phyloP scores from a whole-genome alignment of 1,139 yeast species.

The Blastobotrys illinoisensis region DNA sequence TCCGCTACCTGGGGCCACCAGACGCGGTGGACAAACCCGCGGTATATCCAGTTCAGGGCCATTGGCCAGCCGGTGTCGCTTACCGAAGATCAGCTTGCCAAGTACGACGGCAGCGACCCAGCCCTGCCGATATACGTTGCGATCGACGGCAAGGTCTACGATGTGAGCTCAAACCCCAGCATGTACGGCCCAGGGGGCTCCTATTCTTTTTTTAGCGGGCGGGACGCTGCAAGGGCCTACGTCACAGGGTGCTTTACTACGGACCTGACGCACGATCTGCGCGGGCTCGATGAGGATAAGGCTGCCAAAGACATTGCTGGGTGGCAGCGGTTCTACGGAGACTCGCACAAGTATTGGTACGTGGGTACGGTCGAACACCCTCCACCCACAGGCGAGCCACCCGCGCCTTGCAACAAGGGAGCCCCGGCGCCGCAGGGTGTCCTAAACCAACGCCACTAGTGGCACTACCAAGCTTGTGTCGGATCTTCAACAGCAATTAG shows the following conservation, averaged over 20 bases:
- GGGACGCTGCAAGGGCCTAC: conserved; percentile 68
- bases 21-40: conserved; percentile 47
- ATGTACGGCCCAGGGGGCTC: conserved; percentile 65
- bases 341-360: conserved; percentile 52
- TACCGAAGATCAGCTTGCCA: conserved; percentile 45
- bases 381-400: conserved; percentile 35
- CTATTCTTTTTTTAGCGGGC: conserved; percentile 58
- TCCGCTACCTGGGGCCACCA: conserved; percentile 39
- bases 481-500: neutral
- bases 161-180: conserved; percentile 50
- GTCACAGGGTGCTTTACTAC: conserved; percentile 69
- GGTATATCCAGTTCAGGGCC: conserved; percentile 35
- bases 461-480: neutral
- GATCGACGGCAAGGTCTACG: conserved; percentile 63
- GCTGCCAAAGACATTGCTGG: conserved; percentile 29
- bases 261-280: conserved; percentile 57
- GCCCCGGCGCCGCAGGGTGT: conserved; percentile 16
- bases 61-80: conserved; percentile 32
- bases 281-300: conserved; percentile 47
- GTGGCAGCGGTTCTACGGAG: conserved; percentile 53
- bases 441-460: neutral
- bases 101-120: conserved; percentile 49
- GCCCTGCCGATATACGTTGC: conserved; percentile 57
- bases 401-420: conserved; percentile 30
- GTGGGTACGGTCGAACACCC: conserved; percentile 53